Evolutionary conservation across 1,139 yeast genomes (phyloP), one percentile per base, ranked within the genome.

Genomic region (Nadsonia commutata): DNA sequence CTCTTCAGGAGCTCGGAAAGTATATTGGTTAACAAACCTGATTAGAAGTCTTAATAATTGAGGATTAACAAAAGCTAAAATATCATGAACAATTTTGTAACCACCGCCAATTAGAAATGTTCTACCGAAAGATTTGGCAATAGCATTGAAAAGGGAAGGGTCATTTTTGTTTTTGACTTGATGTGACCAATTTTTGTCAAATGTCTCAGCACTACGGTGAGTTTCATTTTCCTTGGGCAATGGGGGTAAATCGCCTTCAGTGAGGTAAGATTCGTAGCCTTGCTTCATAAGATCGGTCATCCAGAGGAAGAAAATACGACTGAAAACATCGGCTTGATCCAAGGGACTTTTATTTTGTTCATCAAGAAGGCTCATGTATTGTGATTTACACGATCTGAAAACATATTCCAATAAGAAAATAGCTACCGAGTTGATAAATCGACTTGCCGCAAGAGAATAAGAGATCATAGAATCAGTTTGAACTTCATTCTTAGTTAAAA

Each of bases 271-370:
- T 22, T 68, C 62, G 57, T 82, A 84, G 20, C 99, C 99, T 46
- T 72, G 73, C 56, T 71, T 78, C 95, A 90, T 88, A 56, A 90
- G 67, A 3, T 80, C 83, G 2, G 88, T 76, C 94, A 90, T 82
- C 99, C 99, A 90, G 38, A 76, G 68, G 60, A 90, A 90, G 0
- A 94, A 78, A 46, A 93, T 67, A 48, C 74, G 71, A 17, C 94
- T 77, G 55, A 88, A 86, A 20, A 86, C 65, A 56, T 88, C 82
- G 11, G 99, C 94, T 33, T 65, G 64, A 54, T 88, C 97, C 49
- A 74, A 78, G 2, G 96, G 94, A 50, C 71, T 75, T 42, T 60
- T 50, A 8, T 63, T 49, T 36, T 56, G 52, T 31, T 62, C 64
- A 43, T 67, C 70, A 31, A 62, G 58, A 31, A 67, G 56, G n/a